Percentiles rank a stretch among this genome's conserved stretches.
phyloP scores from a whole-genome alignment of 306 rosid genomes.

The Leucaena leucocephala region DNA sequence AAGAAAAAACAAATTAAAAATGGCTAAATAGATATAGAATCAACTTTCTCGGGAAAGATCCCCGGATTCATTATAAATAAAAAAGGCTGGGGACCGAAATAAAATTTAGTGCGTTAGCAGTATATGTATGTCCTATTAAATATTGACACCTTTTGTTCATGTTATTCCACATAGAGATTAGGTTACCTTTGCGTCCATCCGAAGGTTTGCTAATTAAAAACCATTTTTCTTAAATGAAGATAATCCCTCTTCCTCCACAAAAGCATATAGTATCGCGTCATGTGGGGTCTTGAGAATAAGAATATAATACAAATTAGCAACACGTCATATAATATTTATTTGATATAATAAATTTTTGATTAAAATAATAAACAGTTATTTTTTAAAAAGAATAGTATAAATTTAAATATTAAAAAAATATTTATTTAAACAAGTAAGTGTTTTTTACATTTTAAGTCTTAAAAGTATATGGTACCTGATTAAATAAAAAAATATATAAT shows the following conservation, averaged over 20 bases:
- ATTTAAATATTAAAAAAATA: no score
- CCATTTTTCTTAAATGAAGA: background rate
- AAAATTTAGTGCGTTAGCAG: background rate
- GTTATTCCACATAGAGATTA: background rate
- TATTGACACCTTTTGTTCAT: background rate
- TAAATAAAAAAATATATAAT: background rate
- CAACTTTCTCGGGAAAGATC: no score
- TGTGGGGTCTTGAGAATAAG: background rate
- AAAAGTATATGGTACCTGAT: no score
- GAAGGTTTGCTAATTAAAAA: slow-evolving; percentile 16
- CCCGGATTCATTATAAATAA: no score
- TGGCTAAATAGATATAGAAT: no score
- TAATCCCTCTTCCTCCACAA: slow-evolving; percentile 14
- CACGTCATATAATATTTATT: background rate
- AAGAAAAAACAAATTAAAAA: no score
- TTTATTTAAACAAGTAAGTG: no score
- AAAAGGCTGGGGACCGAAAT: background rate
- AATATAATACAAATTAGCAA: background rate
- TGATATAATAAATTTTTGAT: no score
- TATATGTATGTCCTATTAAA: background rate
- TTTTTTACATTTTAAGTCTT: no score
- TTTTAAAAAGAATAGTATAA: no score
- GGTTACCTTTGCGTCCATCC: slow-evolving; percentile 26
- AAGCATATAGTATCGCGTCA: background rate
- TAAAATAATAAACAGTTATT: no score